Conservation (phyloP, 2,329 filamentous ascomycete species). For the Nemania sp. region DNA sequence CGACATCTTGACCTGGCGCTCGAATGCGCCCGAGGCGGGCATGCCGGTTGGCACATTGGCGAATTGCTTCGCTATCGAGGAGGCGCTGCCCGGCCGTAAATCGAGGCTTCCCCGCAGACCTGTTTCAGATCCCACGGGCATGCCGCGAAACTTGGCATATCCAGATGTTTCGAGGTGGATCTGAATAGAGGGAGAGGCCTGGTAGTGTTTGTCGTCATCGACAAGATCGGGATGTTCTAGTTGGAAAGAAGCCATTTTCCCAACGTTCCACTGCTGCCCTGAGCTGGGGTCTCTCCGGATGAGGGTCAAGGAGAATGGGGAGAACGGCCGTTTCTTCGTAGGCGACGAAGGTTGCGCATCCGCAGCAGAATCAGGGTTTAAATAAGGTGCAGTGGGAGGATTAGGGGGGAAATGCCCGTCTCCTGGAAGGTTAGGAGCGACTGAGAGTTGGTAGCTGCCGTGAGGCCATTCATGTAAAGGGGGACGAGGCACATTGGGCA, state of each 20-base stretch:
- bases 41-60: conserved; percentile 13
- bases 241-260: conserved; percentile 63
- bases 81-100: conserved; percentile 36
- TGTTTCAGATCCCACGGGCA: conserved; percentile 44
- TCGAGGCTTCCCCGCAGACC: conserved; percentile 35
- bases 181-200: conserved; percentile 50
- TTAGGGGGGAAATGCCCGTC: conserved; percentile 13
- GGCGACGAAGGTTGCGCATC: conserved; percentile 44
- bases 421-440: conserved; percentile 27
- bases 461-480: conserved; percentile 10
- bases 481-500: conserved; percentile 23
- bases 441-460: conserved; percentile 21
- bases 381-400: neutral
- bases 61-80: conserved; percentile 24
- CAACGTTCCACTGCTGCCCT: conserved; percentile 76
- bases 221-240: conserved; percentile 46
- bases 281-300: conserved; percentile 75
- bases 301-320: conserved; percentile 62
- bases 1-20: conserved; percentile 61
- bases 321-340: conserved; percentile 42
- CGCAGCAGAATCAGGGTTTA: conserved; percentile 6
- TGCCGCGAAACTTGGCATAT: conserved; percentile 61
- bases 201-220: conserved; percentile 37
- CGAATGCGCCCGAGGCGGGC: conserved; percentile 47
- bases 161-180: conserved; percentile 60